These are phyloP conservation scores for Silene noctiflora DNA, from an alignment of 179 eudicot genomes.

Conservation along the genomic window DNA sequence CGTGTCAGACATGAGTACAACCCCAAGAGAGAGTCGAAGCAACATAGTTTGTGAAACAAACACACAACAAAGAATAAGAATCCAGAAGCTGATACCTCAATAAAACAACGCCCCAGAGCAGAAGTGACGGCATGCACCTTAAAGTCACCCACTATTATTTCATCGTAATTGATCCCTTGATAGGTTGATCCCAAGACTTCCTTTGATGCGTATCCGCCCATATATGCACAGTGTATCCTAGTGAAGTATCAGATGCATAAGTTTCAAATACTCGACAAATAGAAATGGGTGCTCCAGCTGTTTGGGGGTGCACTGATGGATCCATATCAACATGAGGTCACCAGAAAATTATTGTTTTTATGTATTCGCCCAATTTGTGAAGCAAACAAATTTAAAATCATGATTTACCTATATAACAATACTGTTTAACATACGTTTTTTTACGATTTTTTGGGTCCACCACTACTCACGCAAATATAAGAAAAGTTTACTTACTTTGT, in stretches of 20 bases:
- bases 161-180: constrained; percentile 37
- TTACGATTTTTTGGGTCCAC: no score
- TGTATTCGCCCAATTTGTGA: no score
- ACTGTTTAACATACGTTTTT: no score
- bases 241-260: constrained; percentile 13
- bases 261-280: background rate
- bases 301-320: no score
- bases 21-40: no score
- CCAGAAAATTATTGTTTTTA: no score
- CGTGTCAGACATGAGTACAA: no score
- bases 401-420: no score
- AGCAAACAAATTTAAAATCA: no score
- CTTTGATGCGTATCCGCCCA: constrained; percentile 37
- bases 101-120: constrained; percentile 65
- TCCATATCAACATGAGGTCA: no score
- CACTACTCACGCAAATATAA: background rate
- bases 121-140: constrained; percentile 37
- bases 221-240: constrained; percentile 57
- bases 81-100: constrained; percentile 51
- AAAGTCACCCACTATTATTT: constrained; percentile 41
- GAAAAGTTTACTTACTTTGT: constrained; percentile 51
- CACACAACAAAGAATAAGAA: background rate
- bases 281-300: no score
- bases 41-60: background rate
- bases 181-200: constrained; percentile 31